These are phyloP conservation scores for Candida methanosorbosa DNA, from an alignment of 805 yeast genomes.

Conservation along the genomic window DNA sequence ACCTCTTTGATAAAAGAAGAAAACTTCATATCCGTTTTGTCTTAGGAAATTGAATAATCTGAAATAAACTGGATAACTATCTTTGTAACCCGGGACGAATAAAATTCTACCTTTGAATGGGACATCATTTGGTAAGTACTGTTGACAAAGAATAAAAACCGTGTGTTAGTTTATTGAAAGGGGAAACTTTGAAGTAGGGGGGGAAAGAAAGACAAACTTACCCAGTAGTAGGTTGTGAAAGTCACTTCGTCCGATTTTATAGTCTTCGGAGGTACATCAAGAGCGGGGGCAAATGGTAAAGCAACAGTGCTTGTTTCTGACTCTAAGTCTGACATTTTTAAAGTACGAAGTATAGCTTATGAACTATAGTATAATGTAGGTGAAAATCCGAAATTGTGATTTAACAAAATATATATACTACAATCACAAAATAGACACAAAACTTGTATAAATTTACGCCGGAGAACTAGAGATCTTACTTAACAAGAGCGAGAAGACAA, in stretches of 20 bases:
- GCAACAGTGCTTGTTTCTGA: too few species aligned
- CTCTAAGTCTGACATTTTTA: too few species aligned
- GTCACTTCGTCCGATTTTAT: not conserved
- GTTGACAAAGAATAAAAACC: not conserved
- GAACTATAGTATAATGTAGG: too few species aligned
- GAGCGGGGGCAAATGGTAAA: not conserved
- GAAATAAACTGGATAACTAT: conserved; percentile 39
- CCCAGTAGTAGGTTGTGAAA: not conserved
- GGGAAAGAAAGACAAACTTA: not conserved
- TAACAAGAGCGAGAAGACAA: too few species aligned
- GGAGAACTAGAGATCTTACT: too few species aligned
- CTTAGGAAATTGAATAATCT: conserved; percentile 46
- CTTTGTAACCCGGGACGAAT: conserved; percentile 68
- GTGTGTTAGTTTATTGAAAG: not conserved
- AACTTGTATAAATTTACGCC: too few species aligned
- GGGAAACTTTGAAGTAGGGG: not conserved
- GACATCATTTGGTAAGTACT: not conserved
- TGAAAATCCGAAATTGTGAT: too few species aligned
- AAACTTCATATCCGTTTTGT: conserved; percentile 50
- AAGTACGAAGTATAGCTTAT: too few species aligned
- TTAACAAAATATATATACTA: too few species aligned
- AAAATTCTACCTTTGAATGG: conserved; percentile 43
- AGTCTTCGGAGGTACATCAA: not conserved
- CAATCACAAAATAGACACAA: too few species aligned
- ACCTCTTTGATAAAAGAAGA: conserved; percentile 70